Conservation (phyloP, 305 asterid species). For the Withania somnifera region DNA sequence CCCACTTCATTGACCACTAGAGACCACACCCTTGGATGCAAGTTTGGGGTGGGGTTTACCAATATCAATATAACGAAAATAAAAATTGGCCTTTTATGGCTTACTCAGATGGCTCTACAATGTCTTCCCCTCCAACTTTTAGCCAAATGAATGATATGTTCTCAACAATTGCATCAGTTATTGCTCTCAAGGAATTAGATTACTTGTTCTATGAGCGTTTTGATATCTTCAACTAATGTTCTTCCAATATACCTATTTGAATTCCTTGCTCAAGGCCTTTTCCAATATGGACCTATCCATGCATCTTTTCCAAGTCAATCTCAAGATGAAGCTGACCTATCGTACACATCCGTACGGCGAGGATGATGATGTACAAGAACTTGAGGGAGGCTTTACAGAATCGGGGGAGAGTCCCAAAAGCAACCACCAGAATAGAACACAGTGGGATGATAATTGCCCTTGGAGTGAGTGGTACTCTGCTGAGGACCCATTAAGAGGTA, state of each 20-base stretch:
- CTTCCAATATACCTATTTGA: not conserved
- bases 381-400: constrained; percentile 31
- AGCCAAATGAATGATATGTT: not conserved
- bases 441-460: constrained; percentile 85
- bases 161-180: not conserved
- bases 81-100: not conserved
- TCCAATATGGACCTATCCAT: constrained; percentile 70
- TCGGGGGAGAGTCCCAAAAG: constrained; percentile 39
- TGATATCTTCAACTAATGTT: not conserved
- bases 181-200: not conserved
- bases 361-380: constrained; percentile 42
- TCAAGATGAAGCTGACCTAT: constrained; percentile 80
- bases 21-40: no score
- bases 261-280: constrained; percentile 48
- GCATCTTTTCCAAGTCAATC: constrained; percentile 67
- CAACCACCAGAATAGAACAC: constrained; percentile 35
- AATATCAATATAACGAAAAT: not conserved
- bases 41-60: not conserved
- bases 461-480: constrained; percentile 97
- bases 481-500: constrained; percentile 85
- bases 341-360: constrained; percentile 52
- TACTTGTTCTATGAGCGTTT: not conserved
- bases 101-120: not conserved
- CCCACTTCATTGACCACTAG: no score
- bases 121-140: not conserved